Evolutionary conservation across 2,329 filamentous ascomycete genomes (phyloP), one percentile per base, ranked within the genome.

Genomic region (Grosmannia penicillata): DNA sequence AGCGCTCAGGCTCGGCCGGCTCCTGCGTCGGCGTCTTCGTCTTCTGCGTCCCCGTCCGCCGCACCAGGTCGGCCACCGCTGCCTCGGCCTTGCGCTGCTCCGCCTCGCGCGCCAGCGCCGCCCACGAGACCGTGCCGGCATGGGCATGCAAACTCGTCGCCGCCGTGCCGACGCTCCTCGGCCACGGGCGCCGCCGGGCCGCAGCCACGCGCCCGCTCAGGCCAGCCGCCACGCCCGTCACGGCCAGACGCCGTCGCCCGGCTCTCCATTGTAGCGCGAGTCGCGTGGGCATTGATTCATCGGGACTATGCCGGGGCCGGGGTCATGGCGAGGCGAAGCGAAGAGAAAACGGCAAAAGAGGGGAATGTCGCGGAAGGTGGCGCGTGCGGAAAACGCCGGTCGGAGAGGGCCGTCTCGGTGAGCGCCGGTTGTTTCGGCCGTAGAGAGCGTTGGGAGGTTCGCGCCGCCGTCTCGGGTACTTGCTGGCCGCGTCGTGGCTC

Each of bases 241-340:
- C 36, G 24, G 15, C 33, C 11, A 39, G 34, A 15, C 38, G 25
- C 3, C 31, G 38, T 36, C 36, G 37, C 24, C 14, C 41, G 13
- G 31, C 19, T 34, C 43, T 29, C 41, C 43, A 45, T 34, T 25
- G 30, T 33, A 36, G 22, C 18, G 41, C 34, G 30, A 39, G 23
- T 33, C 41, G 39, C 37, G 32, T 26, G 30, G 41, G 43, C 43
- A 45, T 45, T 33, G 37, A 39, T 28, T 26, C 37, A 35, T 38
- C 7, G 26, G 33, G 28, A 26, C 40, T 41, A 40, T 40, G 15
- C 25, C 2, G 14, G 8, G 8, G 15, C 32, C 33, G 15, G 15
- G 10, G 33, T n/a, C 43, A 45, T 46, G 23, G 18, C 38, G 37
- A 22, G 14, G 27, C n/a, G 13, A n/a, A 22, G 6, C 17, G 17